phyloP scores from a whole-genome alignment of 2,329 filamentous ascomycete genomes.

The Alternaria rosae region DNA sequence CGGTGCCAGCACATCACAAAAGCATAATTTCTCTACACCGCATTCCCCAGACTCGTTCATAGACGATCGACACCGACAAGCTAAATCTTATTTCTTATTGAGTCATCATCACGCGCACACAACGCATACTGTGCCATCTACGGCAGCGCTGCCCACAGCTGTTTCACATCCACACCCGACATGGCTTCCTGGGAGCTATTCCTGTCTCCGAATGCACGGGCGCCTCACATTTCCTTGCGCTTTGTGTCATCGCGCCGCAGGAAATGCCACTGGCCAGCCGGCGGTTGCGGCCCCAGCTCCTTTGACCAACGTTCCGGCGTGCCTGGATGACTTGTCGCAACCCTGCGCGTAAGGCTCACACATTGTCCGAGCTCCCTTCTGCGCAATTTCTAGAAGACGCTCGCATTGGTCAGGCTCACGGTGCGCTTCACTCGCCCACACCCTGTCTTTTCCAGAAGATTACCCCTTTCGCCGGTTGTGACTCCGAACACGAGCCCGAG shows the following conservation, averaged over 20 bases:
- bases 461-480: constrained; percentile 42
- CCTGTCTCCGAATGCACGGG: constrained; percentile 36
- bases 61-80: constrained; percentile 2
- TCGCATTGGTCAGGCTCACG: constrained; percentile 27
- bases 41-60: neutral
- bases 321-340: constrained; percentile 38
- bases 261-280: constrained; percentile 33
- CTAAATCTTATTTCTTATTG: constrained; percentile 5
- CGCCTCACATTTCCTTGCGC: constrained; percentile 39
- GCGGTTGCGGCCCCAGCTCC: constrained; percentile 41
- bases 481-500: constrained; percentile 23
- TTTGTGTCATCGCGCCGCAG: constrained; percentile 24
- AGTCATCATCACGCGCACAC: neutral
- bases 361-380: constrained; percentile 43
- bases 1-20: constrained; percentile 10
- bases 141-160: constrained; percentile 35
- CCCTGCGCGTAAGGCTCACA: constrained; percentile 36
- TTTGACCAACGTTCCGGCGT: constrained; percentile 35
- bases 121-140: constrained; percentile 29
- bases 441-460: constrained; percentile 49
- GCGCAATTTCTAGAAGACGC: constrained; percentile 48
- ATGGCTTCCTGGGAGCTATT: constrained; percentile 39
- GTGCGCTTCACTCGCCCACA: constrained; percentile 37
- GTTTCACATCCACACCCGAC: constrained; percentile 43
- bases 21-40: constrained; percentile 6